Evolutionary conservation across 169 alveolate genomes (phyloP).

Genomic region (Plasmodium gonderi): DNA sequence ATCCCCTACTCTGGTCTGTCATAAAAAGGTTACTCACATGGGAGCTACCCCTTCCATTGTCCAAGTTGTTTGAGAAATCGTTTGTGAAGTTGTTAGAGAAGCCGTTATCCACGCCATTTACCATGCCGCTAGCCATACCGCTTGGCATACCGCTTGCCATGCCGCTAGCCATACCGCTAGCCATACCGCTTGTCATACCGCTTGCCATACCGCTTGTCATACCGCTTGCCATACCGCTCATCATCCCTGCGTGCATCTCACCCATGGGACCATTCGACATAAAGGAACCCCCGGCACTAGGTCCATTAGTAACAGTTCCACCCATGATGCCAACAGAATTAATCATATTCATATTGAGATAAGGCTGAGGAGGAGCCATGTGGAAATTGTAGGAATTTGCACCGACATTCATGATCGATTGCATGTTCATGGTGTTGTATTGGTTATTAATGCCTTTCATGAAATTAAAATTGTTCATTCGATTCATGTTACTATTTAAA

Average conservation of each 20-base stretch:
- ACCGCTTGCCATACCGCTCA: background rate
- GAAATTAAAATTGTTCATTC: background rate
- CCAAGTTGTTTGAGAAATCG: background rate
- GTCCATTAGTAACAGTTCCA: background rate
- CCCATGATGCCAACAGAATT: background rate
- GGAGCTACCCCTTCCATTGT: background rate
- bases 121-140: background rate
- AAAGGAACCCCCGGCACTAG: background rate
- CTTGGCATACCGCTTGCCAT: background rate
- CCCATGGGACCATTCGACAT: background rate
- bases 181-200: background rate
- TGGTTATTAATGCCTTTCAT: slow-evolving; percentile 15
- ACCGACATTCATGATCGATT: background rate
- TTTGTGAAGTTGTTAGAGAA: no score
- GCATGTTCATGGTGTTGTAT: slow-evolving; percentile 7
- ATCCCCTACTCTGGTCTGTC: background rate
- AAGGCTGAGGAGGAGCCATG: background rate
- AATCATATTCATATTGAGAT: slow-evolving; percentile 21
- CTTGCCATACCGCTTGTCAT: background rate
- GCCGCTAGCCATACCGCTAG: background rate
- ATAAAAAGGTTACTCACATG: background rate
- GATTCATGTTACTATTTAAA: background rate
- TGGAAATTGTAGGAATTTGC: slow-evolving; percentile 16
- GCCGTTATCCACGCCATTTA: background rate
- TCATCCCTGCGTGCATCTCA: background rate